phyloP scores from a whole-genome alignment of 441 rosid genomes.

The Pelargonium citronellum region DNA sequence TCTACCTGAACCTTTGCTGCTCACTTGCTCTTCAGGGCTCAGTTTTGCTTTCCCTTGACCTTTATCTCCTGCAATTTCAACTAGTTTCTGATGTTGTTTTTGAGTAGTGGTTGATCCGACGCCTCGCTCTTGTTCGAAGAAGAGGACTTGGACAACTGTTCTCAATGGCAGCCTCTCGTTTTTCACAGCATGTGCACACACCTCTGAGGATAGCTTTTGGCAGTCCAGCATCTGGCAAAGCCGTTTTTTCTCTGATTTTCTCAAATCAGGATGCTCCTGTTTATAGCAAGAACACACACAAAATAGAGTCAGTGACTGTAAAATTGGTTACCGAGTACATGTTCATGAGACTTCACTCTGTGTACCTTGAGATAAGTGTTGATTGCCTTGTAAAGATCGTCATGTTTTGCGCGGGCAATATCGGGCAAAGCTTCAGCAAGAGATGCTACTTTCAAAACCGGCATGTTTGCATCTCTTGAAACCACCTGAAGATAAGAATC shows the following conservation, averaged over 20 bases:
- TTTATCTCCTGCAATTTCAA: too few relatives aligned
- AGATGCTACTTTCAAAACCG: slow-evolving; percentile 45
- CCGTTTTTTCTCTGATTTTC: slow-evolving; percentile 71
- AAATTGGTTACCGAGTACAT: too few relatives aligned
- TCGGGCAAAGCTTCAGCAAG: slow-evolving; percentile 76
- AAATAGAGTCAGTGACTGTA: background rate
- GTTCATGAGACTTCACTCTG: too few relatives aligned
- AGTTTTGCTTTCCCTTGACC: too few relatives aligned
- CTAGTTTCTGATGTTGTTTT: too few relatives aligned
- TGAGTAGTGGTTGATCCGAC: background rate
- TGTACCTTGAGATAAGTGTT: slow-evolving; percentile 79
- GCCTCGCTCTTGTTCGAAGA: slow-evolving; percentile 60
- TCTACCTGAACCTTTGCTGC: too few relatives aligned
- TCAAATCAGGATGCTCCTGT: slow-evolving; percentile 81
- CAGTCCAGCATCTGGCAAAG: slow-evolving; percentile 81
- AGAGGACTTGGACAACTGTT: slow-evolving; percentile 90
- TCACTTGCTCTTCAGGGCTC: too few relatives aligned
- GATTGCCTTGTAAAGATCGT: slow-evolving; percentile 83
- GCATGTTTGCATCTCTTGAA: slow-evolving; percentile 63
- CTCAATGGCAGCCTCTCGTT: slow-evolving; percentile 88
- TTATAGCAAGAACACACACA: background rate
- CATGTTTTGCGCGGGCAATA: slow-evolving; percentile 59
- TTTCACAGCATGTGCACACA: slow-evolving; percentile 87
- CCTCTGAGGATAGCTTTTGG: slow-evolving; percentile 76
- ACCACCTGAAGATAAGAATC: slow-evolving; percentile 80